These are phyloP conservation scores for Sporothrix schenckii DNA, from an alignment of 2,329 filamentous ascomycete species.

Conservation along the genomic window DNA sequence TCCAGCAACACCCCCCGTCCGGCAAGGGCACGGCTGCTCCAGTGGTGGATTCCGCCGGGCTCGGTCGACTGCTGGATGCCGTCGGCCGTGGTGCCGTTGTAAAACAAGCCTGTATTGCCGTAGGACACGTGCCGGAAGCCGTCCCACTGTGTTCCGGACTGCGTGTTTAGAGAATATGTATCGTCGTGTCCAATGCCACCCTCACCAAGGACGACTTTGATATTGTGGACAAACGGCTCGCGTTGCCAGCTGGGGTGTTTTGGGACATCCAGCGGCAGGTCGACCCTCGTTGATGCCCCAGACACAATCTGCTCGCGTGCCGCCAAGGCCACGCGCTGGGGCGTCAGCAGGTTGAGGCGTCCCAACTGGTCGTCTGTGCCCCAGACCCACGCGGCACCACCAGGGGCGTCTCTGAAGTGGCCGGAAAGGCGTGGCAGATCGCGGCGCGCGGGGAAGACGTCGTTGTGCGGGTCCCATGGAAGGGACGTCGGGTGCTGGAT, in stretches of 20 bases:
- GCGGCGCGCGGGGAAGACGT: background rate
- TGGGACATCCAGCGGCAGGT: conserved; percentile 46
- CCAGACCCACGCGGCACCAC: conserved; percentile 42
- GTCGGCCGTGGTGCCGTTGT: conserved; percentile 25
- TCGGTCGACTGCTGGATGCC: conserved; percentile 12
- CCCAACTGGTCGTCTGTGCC: conserved; percentile 52
- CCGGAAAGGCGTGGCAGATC: background rate
- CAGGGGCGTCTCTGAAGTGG: background rate
- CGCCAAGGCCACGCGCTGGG: conserved; percentile 47
- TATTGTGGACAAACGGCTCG: conserved; percentile 17
- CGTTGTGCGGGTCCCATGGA: conserved; percentile 20
- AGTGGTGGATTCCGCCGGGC: conserved; percentile 36
- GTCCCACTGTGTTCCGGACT: conserved; percentile 34
- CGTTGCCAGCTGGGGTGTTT: conserved; percentile 29
- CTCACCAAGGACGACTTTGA: conserved; percentile 14
- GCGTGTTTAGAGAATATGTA: conserved; percentile 30
- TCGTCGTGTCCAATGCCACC: conserved; percentile 32
- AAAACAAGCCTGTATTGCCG: background rate
- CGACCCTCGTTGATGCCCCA: conserved; percentile 45
- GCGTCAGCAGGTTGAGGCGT: conserved; percentile 55
- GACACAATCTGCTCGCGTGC: conserved; percentile 49
- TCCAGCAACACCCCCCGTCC: conserved; percentile 58
- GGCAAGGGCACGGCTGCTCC: conserved; percentile 50
- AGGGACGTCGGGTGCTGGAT: conserved; percentile 1
- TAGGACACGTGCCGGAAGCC: conserved; percentile 33